phyloP scores from a whole-genome alignment of 2,329 filamentous ascomycete species.

The Dactylellina drechsleri region DNA sequence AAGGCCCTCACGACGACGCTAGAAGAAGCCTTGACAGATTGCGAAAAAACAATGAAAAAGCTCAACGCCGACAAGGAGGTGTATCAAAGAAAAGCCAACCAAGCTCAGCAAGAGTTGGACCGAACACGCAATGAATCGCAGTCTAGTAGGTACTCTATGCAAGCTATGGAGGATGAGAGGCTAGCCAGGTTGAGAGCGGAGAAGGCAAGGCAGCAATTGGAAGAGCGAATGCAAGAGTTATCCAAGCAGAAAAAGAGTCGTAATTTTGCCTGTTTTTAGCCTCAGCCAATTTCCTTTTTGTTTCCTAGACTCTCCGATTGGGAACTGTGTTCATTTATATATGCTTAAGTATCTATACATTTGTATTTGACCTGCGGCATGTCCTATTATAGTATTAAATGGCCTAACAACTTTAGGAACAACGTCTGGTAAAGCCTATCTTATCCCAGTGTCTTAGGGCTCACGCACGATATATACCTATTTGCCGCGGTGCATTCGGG shows the following conservation, averaged over 20 bases:
- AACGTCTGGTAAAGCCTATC: too few relatives aligned
- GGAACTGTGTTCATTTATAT: too few relatives aligned
- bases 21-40: conserved; percentile 92
- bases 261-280: conserved; percentile 96
- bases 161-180: conserved; percentile 95
- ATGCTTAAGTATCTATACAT: too few relatives aligned
- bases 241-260: conserved; percentile 93
- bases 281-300: background rate
- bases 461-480: too few relatives aligned
- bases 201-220: conserved; percentile 84
- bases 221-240: conserved; percentile 92
- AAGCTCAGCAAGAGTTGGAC: conserved; percentile 58
- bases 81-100: conserved; percentile 84
- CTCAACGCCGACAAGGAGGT: conserved; percentile 83
- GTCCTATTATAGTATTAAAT: too few relatives aligned
- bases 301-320: background rate
- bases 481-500: too few relatives aligned
- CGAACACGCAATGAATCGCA: conserved; percentile 59
- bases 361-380: too few relatives aligned
- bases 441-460: too few relatives aligned
- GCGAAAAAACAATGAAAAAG: conserved; percentile 71
- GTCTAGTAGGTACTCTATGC: conserved; percentile 73
- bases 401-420: too few relatives aligned
- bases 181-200: conserved; percentile 92
- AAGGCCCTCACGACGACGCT: conserved; percentile 95